These are phyloP conservation scores for Russula virescens DNA, from an alignment of 768 basidiomycete genomes.

Conservation along the genomic window DNA sequence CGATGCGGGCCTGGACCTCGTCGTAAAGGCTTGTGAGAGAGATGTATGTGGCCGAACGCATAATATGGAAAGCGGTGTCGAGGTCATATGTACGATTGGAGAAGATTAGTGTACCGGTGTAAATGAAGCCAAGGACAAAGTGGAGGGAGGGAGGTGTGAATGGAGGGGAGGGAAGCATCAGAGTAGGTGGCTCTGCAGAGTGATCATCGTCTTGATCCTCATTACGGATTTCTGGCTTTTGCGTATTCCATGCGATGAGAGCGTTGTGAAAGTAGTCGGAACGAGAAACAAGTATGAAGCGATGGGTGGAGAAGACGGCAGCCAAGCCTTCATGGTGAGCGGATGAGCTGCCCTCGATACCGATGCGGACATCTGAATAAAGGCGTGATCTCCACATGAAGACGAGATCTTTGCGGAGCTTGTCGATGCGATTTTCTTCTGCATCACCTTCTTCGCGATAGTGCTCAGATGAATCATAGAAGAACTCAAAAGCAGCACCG, in stretches of 20 bases:
- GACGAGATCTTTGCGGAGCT: constrained; percentile 87
- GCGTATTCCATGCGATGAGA: constrained; percentile 61
- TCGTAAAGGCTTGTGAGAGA: constrained; percentile 62
- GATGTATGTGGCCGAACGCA: constrained; percentile 79
- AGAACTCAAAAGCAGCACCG: constrained; percentile 81
- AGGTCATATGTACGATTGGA: constrained; percentile 92
- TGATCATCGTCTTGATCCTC: constrained; percentile 28
- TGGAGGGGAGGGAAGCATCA: constrained; percentile 82
- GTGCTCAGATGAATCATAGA: constrained; percentile 57
- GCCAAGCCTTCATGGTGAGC: constrained; percentile 62
- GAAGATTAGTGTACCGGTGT: constrained; percentile 90
- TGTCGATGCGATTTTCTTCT: constrained; percentile 63
- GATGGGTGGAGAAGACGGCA: constrained; percentile 85
- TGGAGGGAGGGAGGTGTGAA: constrained; percentile 93
- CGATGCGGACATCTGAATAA: constrained; percentile 86
- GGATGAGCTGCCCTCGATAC: constrained; percentile 62
- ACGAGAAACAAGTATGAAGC: constrained; percentile 87
- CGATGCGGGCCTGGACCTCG: constrained; percentile 79
- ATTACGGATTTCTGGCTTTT: constrained; percentile 30
- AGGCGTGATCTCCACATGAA: constrained; percentile 96
- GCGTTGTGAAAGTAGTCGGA: constrained; percentile 82
- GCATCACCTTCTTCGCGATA: constrained; percentile 39
- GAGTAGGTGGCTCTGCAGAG: constrained; percentile 44
- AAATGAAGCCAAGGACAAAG: constrained; percentile 91
- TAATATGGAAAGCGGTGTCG: constrained; percentile 83